These are phyloP conservation scores for Didymellaceae sp. DNA, from an alignment of 2,329 filamentous ascomycete species.

Conservation along the genomic window DNA sequence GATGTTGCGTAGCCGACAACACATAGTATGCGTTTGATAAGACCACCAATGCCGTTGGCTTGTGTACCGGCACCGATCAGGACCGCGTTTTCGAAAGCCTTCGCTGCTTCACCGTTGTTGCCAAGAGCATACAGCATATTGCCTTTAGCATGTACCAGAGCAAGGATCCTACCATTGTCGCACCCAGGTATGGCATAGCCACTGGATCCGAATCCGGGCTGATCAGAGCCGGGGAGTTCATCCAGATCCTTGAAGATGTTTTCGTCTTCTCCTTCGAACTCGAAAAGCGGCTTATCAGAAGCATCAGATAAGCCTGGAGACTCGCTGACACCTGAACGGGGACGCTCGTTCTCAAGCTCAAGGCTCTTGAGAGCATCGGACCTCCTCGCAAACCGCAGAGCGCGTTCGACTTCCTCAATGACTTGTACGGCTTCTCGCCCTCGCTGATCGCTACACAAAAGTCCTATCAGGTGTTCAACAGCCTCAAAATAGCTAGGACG, in stretches of 20 bases:
- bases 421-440: slow-evolving; percentile 84
- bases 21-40: slow-evolving; percentile 78
- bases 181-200: slow-evolving; percentile 83
- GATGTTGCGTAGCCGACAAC: slow-evolving; percentile 61
- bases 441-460: slow-evolving; percentile 82
- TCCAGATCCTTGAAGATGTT: slow-evolving; percentile 47
- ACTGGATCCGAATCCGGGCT: slow-evolving; percentile 73
- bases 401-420: slow-evolving; percentile 82
- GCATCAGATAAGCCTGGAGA: slow-evolving; percentile 61
- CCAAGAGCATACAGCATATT: slow-evolving; percentile 95
- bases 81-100: slow-evolving; percentile 93
- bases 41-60: slow-evolving; percentile 72
- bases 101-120: slow-evolving; percentile 78
- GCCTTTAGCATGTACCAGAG: slow-evolving; percentile 96
- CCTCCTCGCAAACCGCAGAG: slow-evolving; percentile 62
- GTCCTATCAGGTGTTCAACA: slow-evolving; percentile 88
- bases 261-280: slow-evolving; percentile 56
- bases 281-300: slow-evolving; percentile 64
- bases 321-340: slow-evolving; percentile 64
- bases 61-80: slow-evolving; percentile 80
- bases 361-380: slow-evolving; percentile 56
- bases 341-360: slow-evolving; percentile 66
- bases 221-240: slow-evolving; percentile 50
- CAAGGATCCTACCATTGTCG: slow-evolving; percentile 91
- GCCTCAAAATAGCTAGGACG: slow-evolving; percentile 92